phyloP scores from a whole-genome alignment of 106 monocot genomes.

The Gastrodia elata region DNA sequence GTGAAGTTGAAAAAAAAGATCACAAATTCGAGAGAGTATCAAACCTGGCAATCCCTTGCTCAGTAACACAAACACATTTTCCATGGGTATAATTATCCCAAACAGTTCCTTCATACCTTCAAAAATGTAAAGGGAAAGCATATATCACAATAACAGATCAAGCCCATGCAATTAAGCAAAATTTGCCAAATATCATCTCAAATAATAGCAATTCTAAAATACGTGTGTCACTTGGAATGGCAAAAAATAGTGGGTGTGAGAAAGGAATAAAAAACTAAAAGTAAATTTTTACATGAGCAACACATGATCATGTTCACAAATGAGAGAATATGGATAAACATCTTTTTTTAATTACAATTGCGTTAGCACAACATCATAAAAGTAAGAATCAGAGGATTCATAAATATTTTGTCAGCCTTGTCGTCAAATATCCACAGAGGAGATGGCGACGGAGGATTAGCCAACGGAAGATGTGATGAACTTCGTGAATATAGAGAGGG shows the following conservation, averaged over 20 bases:
- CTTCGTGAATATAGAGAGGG: no score
- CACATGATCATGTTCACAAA: not conserved
- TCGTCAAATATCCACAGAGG: constrained; percentile 34
- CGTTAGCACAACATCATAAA: no score
- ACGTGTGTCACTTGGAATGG: not conserved
- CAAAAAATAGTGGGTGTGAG: not conserved
- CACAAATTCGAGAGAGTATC: constrained; percentile 7
- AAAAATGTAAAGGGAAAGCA: not conserved
- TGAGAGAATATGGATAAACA: not conserved
- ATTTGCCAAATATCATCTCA: not conserved
- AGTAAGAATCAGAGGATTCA: no score
- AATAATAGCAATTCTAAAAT: not conserved
- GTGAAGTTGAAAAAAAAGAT: no score
- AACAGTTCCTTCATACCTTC: constrained; percentile 77
- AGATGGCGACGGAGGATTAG: no score
- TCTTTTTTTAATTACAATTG: not conserved
- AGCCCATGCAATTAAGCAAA: not conserved
- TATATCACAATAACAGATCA: not conserved
- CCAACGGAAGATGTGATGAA: no score
- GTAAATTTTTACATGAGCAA: not conserved
- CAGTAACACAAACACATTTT: constrained; percentile 77
- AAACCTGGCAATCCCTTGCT: constrained; percentile 62
- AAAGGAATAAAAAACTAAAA: not conserved
- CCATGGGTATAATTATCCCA: constrained; percentile 88
- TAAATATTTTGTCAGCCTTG: no score